Percentiles rank a stretch among this genome's conserved stretches.
Evolutionary conservation across 1,284 basidiomycete species (phyloP).

Genomic region (Melampsora larici-populina): DNA sequence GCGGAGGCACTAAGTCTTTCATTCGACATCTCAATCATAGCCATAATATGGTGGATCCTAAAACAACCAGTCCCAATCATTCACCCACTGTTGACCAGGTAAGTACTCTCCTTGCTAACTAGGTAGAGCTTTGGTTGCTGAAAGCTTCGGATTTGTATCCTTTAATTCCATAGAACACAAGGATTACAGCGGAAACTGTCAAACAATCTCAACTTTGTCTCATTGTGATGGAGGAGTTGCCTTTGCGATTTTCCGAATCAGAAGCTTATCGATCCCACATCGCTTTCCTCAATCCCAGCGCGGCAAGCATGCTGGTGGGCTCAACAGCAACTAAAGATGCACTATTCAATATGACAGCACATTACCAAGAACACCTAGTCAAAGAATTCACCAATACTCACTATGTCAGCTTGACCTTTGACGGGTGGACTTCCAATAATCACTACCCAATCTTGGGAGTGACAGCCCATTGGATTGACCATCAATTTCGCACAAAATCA

Average conservation of each 20-base stretch:
- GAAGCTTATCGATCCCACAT: neutral
- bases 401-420: neutral
- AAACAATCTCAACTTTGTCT: neutral
- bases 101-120: neutral
- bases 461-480: neutral
- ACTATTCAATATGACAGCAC: neutral
- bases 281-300: neutral
- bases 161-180: neutral
- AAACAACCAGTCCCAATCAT: neutral
- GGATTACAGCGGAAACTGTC: neutral
- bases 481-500: neutral
- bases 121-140: no score
- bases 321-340: neutral
- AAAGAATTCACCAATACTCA: neutral
- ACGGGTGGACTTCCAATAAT: neutral
- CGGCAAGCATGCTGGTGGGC: neutral
- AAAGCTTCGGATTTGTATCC: neutral
- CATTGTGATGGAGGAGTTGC: neutral
- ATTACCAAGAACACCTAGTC: neutral
- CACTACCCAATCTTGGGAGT: slow-evolving; percentile 5
- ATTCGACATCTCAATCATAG: neutral
- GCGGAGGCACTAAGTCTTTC: neutral
- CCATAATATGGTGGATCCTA: neutral
- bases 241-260: neutral
- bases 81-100: neutral